Percentiles rank a stretch among this genome's conserved stretches.
phyloP scores from a whole-genome alignment of 768 basidiomycete genomes.

The Suillus alpinus region DNA sequence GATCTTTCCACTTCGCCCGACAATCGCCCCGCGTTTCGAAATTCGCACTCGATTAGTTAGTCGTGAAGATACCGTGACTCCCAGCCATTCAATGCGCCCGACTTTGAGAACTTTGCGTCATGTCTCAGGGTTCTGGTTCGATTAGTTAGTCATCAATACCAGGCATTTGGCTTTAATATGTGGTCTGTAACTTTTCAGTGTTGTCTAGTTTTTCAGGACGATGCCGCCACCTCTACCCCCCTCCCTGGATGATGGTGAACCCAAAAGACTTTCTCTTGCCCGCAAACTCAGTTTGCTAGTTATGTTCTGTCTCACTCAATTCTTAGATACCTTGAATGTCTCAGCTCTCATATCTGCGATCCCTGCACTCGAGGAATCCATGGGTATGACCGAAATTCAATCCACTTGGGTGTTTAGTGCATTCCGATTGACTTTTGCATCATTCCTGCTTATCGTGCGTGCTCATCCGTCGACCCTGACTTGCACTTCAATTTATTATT shows the following conservation, averaged over 20 bases:
- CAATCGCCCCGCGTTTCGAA: no score
- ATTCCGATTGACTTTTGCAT: constrained; percentile 40
- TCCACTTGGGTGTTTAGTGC: constrained; percentile 36
- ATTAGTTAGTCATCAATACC: no score
- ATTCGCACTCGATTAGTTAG: no score
- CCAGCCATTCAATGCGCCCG: no score
- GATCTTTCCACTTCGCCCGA: no score
- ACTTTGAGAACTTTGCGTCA: no score
- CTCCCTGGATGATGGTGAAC: background rate
- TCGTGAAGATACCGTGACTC: no score
- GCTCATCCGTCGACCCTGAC: background rate
- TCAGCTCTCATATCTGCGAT: constrained; percentile 31
- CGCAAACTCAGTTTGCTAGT: constrained; percentile 25
- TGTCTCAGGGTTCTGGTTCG: no score
- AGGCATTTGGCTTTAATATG: no score
- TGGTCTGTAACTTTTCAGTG: background rate
- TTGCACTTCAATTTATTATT: no score
- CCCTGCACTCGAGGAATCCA: constrained; percentile 22
- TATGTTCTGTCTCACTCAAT: constrained; percentile 34
- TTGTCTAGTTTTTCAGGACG: no score
- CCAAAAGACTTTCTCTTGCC: constrained; percentile 7
- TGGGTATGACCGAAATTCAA: constrained; percentile 25
- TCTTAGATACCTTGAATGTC: constrained; percentile 37
- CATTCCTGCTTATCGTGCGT: constrained; percentile 35
- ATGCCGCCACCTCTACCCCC: background rate